These are phyloP conservation scores for Aspergillus indologenus DNA, from an alignment of 495 filamentous ascomycete genomes.

Conservation along the genomic window DNA sequence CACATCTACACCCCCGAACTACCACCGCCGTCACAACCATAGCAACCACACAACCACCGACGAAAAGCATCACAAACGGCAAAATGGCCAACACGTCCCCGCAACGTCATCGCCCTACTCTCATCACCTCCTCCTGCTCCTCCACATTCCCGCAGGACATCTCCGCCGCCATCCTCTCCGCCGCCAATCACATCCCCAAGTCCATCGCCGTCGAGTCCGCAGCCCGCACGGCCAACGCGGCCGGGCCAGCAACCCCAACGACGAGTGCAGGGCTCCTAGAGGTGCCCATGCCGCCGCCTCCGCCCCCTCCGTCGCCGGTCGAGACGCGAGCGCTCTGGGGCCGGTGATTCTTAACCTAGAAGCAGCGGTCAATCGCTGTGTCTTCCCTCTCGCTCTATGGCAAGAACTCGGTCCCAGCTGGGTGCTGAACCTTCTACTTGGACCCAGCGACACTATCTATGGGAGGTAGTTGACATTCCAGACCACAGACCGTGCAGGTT, in stretches of 20 bases:
- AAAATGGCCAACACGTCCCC: constrained; percentile 21
- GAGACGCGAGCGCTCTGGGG: constrained; percentile 22
- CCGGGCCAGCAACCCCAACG: not conserved
- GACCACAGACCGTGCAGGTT: no score
- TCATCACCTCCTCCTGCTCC: constrained; percentile 32
- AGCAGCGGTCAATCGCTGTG: no score
- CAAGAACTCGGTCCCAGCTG: no score
- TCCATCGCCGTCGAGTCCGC: constrained; percentile 19
- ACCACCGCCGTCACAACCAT: constrained; percentile 1
- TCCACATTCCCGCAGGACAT: constrained; percentile 42
- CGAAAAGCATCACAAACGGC: not conserved
- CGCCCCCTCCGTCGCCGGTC: constrained; percentile 48
- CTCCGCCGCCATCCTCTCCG: constrained; percentile 39
- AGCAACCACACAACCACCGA: constrained; percentile 23
- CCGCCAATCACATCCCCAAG: constrained; percentile 31
- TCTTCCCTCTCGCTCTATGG: no score
- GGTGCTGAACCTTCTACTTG: no score
- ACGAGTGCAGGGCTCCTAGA: constrained; percentile 1
- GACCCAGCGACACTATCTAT: no score
- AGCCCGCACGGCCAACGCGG: not conserved
- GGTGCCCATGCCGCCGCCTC: constrained; percentile 35
- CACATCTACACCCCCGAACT: not conserved
- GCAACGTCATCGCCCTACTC: constrained; percentile 15
- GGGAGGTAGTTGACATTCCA: no score
- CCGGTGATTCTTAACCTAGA: not conserved